Conservation (phyloP, 2,329 filamentous ascomycete genomes). For the Calonectria pteridis region DNA sequence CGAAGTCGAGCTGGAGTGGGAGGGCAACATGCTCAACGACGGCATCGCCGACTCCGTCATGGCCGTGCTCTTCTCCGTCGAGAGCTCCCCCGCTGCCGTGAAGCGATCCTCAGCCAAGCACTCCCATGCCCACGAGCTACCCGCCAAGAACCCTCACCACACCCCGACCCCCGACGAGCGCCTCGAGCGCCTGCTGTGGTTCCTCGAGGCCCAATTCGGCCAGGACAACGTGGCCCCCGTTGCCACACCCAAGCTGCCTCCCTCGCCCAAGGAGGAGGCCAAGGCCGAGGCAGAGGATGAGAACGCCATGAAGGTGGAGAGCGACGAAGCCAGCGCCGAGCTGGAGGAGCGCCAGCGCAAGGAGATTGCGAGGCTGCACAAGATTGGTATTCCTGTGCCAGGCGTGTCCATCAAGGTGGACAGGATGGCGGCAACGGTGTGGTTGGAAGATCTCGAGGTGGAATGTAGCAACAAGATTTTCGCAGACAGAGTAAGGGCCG, state of each 20-base stretch:
- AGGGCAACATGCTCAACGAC: slow-evolving; percentile 97
- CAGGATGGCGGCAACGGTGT: slow-evolving; percentile 87
- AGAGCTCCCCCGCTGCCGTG: slow-evolving; percentile 94
- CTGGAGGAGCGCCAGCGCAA: slow-evolving; percentile 69
- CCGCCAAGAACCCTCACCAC: slow-evolving; percentile 76
- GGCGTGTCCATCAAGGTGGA: slow-evolving; percentile 90
- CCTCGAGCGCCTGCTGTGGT: slow-evolving; percentile 89
- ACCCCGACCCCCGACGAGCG: slow-evolving; percentile 80
- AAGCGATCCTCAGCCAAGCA: slow-evolving; percentile 69
- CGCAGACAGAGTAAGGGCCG: slow-evolving; percentile 85
- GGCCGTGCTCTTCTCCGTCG: slow-evolving; percentile 90
- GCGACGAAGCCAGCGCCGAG: slow-evolving; percentile 56
- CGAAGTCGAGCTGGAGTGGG: slow-evolving; percentile 94
- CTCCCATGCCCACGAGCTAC: slow-evolving; percentile 58
- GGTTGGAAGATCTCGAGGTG: slow-evolving; percentile 92
- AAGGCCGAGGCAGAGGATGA: slow-evolving; percentile 53
- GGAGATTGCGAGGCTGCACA: slow-evolving; percentile 84
- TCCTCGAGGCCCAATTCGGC: slow-evolving; percentile 97
- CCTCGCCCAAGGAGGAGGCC: slow-evolving; percentile 51
- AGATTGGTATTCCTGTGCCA: slow-evolving; percentile 89
- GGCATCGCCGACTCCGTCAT: slow-evolving; percentile 98
- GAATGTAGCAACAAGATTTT: slow-evolving; percentile 85
- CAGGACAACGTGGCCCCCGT: slow-evolving; percentile 85
- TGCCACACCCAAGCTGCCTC: slow-evolving; percentile 69
- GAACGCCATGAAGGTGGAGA: slow-evolving; percentile 50